A percentile compares a stretch with the other conserved stretches of the same genome.
These are phyloP conservation scores for Magnusiomyces suaveolens DNA, from an alignment of 1,139 yeast species.

Conservation along the genomic window DNA sequence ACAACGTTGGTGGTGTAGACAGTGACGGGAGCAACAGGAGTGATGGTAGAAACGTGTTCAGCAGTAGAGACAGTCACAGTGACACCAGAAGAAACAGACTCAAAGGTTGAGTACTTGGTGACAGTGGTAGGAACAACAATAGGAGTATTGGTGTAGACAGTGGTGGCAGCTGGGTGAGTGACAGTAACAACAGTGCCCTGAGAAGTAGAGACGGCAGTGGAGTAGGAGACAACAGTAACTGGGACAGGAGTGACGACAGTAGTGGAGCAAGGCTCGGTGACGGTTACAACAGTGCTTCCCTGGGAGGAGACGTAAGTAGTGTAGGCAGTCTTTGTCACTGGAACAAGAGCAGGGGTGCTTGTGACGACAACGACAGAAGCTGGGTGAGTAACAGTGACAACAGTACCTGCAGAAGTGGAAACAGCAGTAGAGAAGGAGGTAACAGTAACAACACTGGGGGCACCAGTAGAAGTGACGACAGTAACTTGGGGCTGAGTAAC, in stretches of 20 bases:
- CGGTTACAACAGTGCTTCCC: neutral
- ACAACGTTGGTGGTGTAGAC: neutral
- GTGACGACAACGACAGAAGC: slow-evolving; percentile 7
- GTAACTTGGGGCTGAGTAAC: slow-evolving; percentile 13
- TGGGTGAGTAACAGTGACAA: slow-evolving; percentile 1
- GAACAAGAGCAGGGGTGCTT: neutral
- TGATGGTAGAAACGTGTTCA: neutral
- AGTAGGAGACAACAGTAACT: neutral
- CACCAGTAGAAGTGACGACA: neutral
- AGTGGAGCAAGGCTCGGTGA: slow-evolving; percentile 1
- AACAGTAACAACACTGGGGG: neutral
- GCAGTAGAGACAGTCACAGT: neutral
- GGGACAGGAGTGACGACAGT: neutral
- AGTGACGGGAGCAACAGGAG: slow-evolving; percentile 5
- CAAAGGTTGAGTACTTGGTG: neutral
- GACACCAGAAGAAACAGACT: neutral
- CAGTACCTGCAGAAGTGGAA: neutral
- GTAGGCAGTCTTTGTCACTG: neutral
- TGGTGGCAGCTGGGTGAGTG: neutral
- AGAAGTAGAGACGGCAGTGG: neutral
- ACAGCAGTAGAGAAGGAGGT: neutral
- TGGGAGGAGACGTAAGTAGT: neutral
- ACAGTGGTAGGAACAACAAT: neutral
- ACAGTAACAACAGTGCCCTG: neutral
- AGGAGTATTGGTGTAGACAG: neutral